Percentiles rank a stretch among this genome's conserved stretches.
These are phyloP conservation scores for Carex arenaria DNA, from an alignment of 202 grass and related monocot species.

Conservation along the genomic window DNA sequence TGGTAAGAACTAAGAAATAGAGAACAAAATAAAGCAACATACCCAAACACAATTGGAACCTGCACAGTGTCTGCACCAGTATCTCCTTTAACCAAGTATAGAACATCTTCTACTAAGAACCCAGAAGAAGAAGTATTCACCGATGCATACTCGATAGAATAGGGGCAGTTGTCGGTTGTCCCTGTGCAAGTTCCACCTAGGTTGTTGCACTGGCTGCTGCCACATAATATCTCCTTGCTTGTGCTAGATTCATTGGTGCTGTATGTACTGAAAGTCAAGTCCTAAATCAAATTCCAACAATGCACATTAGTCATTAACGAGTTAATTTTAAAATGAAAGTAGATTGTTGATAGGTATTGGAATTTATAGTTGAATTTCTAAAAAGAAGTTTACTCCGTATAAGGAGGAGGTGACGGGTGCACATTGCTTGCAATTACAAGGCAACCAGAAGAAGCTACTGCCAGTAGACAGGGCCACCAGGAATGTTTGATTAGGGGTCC, in stretches of 20 bases:
- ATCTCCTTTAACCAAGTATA: constrained; percentile 38
- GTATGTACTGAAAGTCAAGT: constrained; percentile 19
- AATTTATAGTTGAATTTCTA: not conserved
- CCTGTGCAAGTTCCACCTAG: constrained; percentile 31
- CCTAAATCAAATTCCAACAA: not conserved
- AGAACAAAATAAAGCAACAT: not conserved
- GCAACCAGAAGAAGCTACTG: constrained; percentile 82
- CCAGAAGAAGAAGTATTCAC: constrained; percentile 63
- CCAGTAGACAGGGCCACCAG: constrained; percentile 71
- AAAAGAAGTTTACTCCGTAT: constrained; percentile 20
- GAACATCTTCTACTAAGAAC: constrained; percentile 61
- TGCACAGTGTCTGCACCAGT: not conserved
- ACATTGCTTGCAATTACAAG: constrained; percentile 82
- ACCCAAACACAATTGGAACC: constrained; percentile 51
- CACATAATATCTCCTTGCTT: constrained; percentile 54
- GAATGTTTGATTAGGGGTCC: constrained; percentile 78
- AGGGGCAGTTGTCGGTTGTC: constrained; percentile 46
- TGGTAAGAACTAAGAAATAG: not conserved
- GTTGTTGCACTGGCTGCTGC: constrained; percentile 27
- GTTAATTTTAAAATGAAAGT: not conserved
- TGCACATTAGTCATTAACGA: not conserved
- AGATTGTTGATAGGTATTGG: not conserved
- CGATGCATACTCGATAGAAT: constrained; percentile 27
- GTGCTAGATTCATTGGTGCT: constrained; percentile 49
- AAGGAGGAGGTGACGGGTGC: constrained; percentile 4